Evolutionary conservation across 176 grass and related monocot species (phyloP), one percentile per base, ranked within the genome.

Genomic region (Themeda triandra): DNA sequence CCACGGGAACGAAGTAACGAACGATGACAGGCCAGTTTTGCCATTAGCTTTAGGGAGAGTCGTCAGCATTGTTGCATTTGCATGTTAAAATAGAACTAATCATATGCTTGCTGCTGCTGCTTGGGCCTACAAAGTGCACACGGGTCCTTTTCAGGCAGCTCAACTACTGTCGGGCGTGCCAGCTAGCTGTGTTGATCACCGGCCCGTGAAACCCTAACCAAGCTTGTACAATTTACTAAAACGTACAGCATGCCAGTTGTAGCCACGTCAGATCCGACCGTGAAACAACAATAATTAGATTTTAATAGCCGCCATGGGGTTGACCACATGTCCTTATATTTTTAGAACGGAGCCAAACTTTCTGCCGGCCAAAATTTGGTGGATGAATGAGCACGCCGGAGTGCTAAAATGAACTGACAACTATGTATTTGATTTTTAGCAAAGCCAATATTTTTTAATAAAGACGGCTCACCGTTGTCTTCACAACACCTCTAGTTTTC

Each of bases 151-250:
- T 80, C 82, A 70, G 37, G n/a, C 13, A 11, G 51, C 51, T 76
- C 71, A 81, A 29, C 82, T 27, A 33, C 51, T 63, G 71, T 85
- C 78, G 63, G 49, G 83, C 31, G 40, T 85, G 87, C 71, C 10
- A 25, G 33, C 33, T 33, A 33, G 77, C 66, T 88, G 76, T 77
- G 73, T 25, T 33, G 60, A 39, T 49, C n/a, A n/a, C 6, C 17
- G 33, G 33, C 13, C 39, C 9, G 32, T 27, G 41, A 79, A 79
- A 79, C 9, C n/a, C 33, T 64, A 41, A 13, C 44, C 44, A 1
- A 45, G 3, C 11, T 48, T 48, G 44, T 46, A 15, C 44, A 48
- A 48, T 4, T 48, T 49, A 49, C 44, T 15, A 77, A 63, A 51
- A 40, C n/a, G n/a, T n/a, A n/a, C 23, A 66, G 11, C 15, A 27